These are phyloP conservation scores for Simplicillium aogashimaense DNA, from an alignment of 2,329 filamentous ascomycete genomes.

Conservation along the genomic window DNA sequence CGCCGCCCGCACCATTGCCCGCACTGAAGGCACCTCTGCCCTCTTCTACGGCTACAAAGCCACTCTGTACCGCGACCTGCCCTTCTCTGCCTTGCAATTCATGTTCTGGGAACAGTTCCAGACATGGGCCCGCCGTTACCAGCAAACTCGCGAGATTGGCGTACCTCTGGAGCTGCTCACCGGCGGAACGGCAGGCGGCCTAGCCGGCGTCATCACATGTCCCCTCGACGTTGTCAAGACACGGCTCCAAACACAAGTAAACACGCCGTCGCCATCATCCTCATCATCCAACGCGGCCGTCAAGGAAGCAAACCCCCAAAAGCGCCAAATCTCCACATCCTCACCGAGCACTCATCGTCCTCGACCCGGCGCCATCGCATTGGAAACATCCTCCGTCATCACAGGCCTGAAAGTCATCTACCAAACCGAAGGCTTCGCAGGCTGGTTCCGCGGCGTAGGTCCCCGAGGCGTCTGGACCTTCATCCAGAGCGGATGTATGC, in stretches of 20 bases:
- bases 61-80: conserved; percentile 85
- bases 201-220: conserved; percentile 90
- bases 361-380: conserved; percentile 64
- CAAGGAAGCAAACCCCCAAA: conserved; percentile 38
- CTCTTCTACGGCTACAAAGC: conserved; percentile 97
- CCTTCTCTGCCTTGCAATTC: conserved; percentile 93
- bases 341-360: conserved; percentile 77
- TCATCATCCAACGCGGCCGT: conserved; percentile 12
- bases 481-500: conserved; percentile 92
- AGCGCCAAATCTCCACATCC: conserved; percentile 76
- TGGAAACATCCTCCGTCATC: conserved; percentile 84
- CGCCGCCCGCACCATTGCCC: conserved; percentile 76
- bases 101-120: conserved; percentile 97
- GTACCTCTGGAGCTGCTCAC: conserved; percentile 78
- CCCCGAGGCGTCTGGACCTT: conserved; percentile 94
- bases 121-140: conserved; percentile 67
- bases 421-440: conserved; percentile 73
- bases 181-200: conserved; percentile 78
- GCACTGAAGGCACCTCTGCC: conserved; percentile 71
- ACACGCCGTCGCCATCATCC: conserved; percentile 9
- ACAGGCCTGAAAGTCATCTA: conserved; percentile 83
- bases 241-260: conserved; percentile 82
- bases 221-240: conserved; percentile 97
- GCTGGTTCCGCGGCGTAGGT: conserved; percentile 91
- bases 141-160: conserved; percentile 75